Evolutionary conservation across 805 yeast genomes (phyloP).

Genomic region (Saccharomyces kudriavzevii): DNA sequence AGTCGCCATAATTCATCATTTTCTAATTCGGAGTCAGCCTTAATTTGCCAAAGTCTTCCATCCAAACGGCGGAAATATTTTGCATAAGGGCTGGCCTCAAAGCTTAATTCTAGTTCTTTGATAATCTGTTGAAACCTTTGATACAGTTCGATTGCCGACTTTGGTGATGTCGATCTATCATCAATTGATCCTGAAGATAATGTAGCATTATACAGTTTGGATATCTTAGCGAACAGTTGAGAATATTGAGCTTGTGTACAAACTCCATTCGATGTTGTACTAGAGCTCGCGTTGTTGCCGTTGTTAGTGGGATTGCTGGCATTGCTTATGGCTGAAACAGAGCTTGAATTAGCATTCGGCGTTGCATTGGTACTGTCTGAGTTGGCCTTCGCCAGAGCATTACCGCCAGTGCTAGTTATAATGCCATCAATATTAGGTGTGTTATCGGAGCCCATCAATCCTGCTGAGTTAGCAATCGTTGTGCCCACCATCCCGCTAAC

Average conservation of each 20-base stretch:
- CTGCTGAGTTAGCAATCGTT: neutral
- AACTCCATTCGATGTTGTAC: neutral
- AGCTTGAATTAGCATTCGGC: conserved; percentile 2
- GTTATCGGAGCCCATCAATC: neutral
- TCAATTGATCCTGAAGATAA: conserved; percentile 21
- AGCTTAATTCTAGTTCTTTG: conserved; percentile 28
- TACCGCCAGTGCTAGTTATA: neutral
- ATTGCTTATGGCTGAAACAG: conserved; percentile 1
- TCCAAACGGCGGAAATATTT: conserved; percentile 23
- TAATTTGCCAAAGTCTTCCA: conserved; percentile 25
- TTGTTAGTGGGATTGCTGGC: conserved; percentile 1
- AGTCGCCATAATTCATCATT: conserved; percentile 26
- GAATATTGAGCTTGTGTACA: conserved; percentile 11
- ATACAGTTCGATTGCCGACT: conserved; percentile 28
- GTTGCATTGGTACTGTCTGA: conserved; percentile 1
- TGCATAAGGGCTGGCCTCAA: conserved; percentile 25
- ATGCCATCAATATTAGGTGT: neutral
- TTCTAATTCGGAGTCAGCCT: conserved; percentile 20
- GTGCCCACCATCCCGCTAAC: neutral
- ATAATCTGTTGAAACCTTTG: conserved; percentile 30
- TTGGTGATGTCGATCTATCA: conserved; percentile 28
- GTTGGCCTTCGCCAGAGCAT: neutral
- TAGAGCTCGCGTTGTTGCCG: conserved; percentile 4
- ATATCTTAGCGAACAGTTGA: conserved; percentile 19
- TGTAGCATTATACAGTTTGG: conserved; percentile 24